Evolutionary conservation across 495 filamentous ascomycete genomes (phyloP), one percentile per base, ranked within the genome.

Genomic region (Hypoxylon perforatum): DNA sequence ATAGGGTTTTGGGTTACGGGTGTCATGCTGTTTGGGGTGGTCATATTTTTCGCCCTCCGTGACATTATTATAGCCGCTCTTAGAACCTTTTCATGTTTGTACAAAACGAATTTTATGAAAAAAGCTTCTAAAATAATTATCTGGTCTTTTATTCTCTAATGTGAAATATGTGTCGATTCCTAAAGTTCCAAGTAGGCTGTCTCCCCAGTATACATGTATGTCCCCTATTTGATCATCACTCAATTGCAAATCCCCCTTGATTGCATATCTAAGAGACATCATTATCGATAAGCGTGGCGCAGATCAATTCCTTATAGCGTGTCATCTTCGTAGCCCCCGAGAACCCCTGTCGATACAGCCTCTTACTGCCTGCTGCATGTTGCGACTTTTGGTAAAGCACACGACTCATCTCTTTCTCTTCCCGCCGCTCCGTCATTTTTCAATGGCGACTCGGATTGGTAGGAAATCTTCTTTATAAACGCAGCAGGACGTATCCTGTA

Each of bases 1-100:
- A 75, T 67, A 75, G 67, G 72, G 63, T 71, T 61, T 65, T 70
- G 72, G 72, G 63, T 70, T 67, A 68, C 58, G 56, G 66, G 59
- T 65, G 66, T 66, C 61, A 66, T 63, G 61, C 10, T 70, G 50
- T 57, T 47, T 69, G 72, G 72, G 72, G 61, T 61, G 17, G 58
- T 68, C 55, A 64, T 68, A 56, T 47, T 65, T 65, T 44, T 44
- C n/a, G 47, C 67, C 63, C 63, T 36, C 45, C 65, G 64, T 71
- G 70, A 66, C 65, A 48, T 57, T 66, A 30, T 30, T 42, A 65
- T 53, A 60, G 57, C 52, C 58, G 25, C 50, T 61, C 57, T 52
- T 65, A 65, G 66, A 64, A 61, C 42, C 51, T 70, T 63, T 73
- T 60, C 39, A 59, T 61, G 54, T 39, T 58, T 75, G 70, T 75